Evolutionary conservation across 768 basidiomycete genomes (phyloP).

Genomic region (Boletus sensibilis): DNA sequence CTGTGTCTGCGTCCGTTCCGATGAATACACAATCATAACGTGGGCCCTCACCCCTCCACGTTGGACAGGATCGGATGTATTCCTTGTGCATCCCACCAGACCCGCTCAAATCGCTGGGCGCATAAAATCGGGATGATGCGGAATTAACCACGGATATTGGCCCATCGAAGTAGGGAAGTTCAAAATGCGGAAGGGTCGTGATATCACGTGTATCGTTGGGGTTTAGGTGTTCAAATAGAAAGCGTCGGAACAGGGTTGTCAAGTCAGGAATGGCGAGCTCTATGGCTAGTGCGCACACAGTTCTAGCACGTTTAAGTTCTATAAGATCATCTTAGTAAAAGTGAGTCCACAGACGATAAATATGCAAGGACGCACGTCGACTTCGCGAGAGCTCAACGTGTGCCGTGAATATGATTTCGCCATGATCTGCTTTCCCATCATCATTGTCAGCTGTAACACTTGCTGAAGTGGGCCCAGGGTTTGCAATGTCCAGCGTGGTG

Average conservation of each 20-base stretch:
- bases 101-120: constrained; percentile 30
- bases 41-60: constrained; percentile 17
- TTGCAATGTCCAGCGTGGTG: no score
- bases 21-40: constrained; percentile 27
- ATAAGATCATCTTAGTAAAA: no score
- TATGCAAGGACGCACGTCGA: background rate
- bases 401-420: background rate
- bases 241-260: background rate
- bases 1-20: background rate
- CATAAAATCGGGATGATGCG: constrained; percentile 23
- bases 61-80: constrained; percentile 18
- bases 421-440: background rate
- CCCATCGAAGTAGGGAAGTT: constrained; percentile 3
- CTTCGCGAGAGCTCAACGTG: background rate
- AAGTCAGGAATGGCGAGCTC: constrained; percentile 4
- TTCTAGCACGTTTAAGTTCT: constrained; percentile 5
- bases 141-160: constrained; percentile 22
- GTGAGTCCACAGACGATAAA: background rate
- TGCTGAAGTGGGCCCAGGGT: no score
- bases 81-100: constrained; percentile 29
- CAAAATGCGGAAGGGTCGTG: background rate
- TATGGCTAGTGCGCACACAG: background rate
- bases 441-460: background rate
- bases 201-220: constrained; percentile 6
- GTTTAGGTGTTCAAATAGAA: constrained; percentile 7